Percentiles rank a stretch among this genome's conserved stretches.
phyloP scores from a whole-genome alignment of 2,329 filamentous ascomycete genomes.

The Colletotrichum liriopes region DNA sequence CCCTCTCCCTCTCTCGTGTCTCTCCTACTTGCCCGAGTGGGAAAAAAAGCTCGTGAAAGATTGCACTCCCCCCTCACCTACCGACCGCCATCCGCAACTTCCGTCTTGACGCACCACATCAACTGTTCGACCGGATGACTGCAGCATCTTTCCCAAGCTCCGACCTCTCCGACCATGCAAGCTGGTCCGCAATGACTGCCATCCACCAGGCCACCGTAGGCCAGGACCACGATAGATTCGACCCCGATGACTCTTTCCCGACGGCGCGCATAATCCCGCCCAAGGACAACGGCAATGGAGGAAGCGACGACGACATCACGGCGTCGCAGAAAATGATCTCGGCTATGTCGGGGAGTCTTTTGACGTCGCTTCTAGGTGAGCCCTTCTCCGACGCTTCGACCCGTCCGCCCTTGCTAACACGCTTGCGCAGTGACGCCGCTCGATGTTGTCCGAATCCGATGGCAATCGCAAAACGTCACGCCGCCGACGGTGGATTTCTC shows the following conservation, averaged over 20 bases:
- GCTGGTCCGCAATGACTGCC: conserved; percentile 39
- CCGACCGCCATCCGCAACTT: not conserved
- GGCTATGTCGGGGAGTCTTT: conserved; percentile 88
- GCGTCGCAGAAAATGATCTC: conserved; percentile 94
- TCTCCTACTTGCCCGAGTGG: conserved; percentile 16
- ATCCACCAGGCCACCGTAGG: conserved; percentile 35
- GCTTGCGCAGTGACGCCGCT: conserved; percentile 84
- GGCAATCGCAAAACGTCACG: conserved; percentile 83
- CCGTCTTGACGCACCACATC: not conserved
- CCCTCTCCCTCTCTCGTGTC: conserved; percentile 8
- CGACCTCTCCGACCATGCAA: conserved; percentile 41
- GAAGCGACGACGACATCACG: conserved; percentile 75
- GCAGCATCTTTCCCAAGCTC: conserved; percentile 20
- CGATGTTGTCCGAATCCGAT: conserved; percentile 94
- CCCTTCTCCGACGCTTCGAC: conserved; percentile 21
- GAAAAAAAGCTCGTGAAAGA: conserved; percentile 33
- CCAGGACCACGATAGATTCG: conserved; percentile 50
- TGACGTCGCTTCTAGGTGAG: conserved; percentile 91
- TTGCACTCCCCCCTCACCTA: conserved; percentile 24
- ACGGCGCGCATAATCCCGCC: conserved; percentile 50
- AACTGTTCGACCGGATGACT: conserved; percentile 12
- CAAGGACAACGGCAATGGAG: conserved; percentile 40
- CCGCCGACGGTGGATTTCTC: conserved; percentile 69
- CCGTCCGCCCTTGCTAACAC: conserved; percentile 30
- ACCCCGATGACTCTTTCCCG: conserved; percentile 49